phyloP scores from a whole-genome alignment of 2,329 filamentous ascomycete genomes.

The Magnaporthiopsis poae region DNA sequence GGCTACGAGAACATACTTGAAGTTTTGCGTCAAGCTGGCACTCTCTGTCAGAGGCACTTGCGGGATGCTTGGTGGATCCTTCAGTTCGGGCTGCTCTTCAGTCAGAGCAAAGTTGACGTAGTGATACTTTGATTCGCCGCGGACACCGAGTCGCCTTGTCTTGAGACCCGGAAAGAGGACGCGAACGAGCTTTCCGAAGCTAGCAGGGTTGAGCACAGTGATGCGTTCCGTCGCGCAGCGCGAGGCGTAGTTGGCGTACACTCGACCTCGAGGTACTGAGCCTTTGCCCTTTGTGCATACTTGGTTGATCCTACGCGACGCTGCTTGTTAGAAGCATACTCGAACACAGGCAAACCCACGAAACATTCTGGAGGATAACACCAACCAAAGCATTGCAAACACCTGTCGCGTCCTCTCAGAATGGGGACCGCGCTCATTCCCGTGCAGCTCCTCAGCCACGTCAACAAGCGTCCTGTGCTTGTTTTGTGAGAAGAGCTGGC shows the following conservation, averaged over 20 bases:
- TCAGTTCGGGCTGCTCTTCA: constrained; percentile 44
- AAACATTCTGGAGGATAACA: constrained; percentile 9
- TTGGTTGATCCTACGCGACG: constrained; percentile 52
- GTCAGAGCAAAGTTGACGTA: constrained; percentile 62
- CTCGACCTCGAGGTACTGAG: constrained; percentile 82
- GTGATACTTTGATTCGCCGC: constrained; percentile 97
- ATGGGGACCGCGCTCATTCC: constrained; percentile 69
- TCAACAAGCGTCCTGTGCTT: constrained; percentile 58
- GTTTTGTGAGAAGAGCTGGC: constrained; percentile 63
- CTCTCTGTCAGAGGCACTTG: constrained; percentile 40
- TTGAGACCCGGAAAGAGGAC: constrained; percentile 93
- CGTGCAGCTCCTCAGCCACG: constrained; percentile 65
- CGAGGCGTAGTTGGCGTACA: constrained; percentile 91
- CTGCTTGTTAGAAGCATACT: constrained; percentile 2
- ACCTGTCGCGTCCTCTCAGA: constrained; percentile 76
- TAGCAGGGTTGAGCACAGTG: constrained; percentile 89
- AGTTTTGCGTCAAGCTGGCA: constrained; percentile 36
- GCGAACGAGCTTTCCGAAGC: constrained; percentile 91
- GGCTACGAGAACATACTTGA: constrained; percentile 33
- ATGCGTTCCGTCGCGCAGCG: constrained; percentile 88
- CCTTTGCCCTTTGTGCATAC: constrained; percentile 66
- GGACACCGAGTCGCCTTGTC: constrained; percentile 80
- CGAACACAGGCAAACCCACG: not conserved
- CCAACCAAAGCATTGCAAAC: constrained; percentile 81
- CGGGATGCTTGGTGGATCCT: constrained; percentile 35